Evolutionary conservation across 2,329 filamentous ascomycete species (phyloP).

Genomic region (Fusarium denticulatum): DNA sequence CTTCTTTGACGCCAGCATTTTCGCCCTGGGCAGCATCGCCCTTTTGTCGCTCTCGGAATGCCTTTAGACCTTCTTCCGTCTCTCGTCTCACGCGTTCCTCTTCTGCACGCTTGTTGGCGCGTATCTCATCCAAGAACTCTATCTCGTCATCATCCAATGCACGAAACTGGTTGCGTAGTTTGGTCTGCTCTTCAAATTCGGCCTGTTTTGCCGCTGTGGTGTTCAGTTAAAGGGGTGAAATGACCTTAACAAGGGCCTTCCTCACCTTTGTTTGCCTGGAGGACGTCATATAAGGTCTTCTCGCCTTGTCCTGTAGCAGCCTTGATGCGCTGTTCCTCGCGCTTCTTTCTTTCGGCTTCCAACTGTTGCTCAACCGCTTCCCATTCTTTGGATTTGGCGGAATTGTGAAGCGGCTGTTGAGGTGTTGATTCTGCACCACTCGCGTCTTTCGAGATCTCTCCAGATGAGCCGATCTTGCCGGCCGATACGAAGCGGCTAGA

Average conservation of each 20-base stretch:
- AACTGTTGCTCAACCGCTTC: constrained; percentile 71
- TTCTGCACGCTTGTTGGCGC: constrained; percentile 59
- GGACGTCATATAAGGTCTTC: constrained; percentile 75
- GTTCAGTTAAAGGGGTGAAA: background rate
- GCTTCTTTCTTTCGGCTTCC: constrained; percentile 65
- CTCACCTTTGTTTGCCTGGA: constrained; percentile 84
- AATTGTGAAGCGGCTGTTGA: constrained; percentile 29
- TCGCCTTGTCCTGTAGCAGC: constrained; percentile 56
- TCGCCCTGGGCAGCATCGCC: constrained; percentile 28
- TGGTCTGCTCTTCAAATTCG: constrained; percentile 78
- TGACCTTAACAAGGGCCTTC: background rate
- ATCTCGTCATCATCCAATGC: constrained; percentile 82
- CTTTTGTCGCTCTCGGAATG: constrained; percentile 64
- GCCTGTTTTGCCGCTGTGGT: constrained; percentile 78
- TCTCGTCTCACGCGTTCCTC: constrained; percentile 65
- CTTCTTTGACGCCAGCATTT: constrained; percentile 38
- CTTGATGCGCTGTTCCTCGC: constrained; percentile 60
- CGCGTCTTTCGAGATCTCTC: constrained; percentile 38
- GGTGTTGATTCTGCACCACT: background rate
- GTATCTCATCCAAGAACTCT: constrained; percentile 74
- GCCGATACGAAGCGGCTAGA: constrained; percentile 65
- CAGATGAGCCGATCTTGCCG: constrained; percentile 56
- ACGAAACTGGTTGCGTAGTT: constrained; percentile 80
- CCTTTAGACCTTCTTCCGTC: constrained; percentile 65
- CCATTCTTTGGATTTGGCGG: constrained; percentile 62